Evolutionary conservation across 1,284 basidiomycete genomes (phyloP).

Genomic region (Phellopilus nigrolimitatus): DNA sequence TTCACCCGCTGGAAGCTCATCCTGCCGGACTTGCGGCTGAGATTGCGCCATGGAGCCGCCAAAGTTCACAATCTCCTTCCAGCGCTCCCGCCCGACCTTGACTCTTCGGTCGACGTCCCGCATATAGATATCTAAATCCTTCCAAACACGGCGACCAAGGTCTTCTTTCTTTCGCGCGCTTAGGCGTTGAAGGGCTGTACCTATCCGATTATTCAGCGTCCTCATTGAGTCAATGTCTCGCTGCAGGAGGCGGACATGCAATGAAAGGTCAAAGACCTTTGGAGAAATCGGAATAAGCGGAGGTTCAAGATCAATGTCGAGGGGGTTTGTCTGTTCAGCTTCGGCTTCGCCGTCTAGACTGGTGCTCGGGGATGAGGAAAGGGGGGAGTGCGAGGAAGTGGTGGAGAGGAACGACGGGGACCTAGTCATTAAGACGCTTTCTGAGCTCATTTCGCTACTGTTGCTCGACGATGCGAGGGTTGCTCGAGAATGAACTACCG

Average conservation of each 20-base stretch:
- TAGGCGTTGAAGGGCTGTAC: conserved; percentile 44
- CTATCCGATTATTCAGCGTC: conserved; percentile 37
- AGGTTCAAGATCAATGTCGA: background rate
- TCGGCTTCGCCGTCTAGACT: background rate
- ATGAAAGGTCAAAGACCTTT: conserved; percentile 42
- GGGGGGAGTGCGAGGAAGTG: background rate
- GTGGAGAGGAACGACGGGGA: background rate
- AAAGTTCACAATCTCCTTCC: conserved; percentile 37
- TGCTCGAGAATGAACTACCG: background rate
- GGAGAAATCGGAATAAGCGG: background rate
- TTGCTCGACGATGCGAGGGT: too few relatives aligned
- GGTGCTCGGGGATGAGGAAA: background rate
- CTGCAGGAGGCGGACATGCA: conserved; percentile 51
- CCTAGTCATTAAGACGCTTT: background rate
- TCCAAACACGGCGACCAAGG: conserved; percentile 67
- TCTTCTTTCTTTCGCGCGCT: conserved; percentile 60
- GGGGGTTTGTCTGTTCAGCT: background rate
- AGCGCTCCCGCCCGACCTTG: conserved; percentile 31
- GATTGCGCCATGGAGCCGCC: background rate
- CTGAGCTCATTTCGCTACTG: background rate
- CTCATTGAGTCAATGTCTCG: conserved; percentile 49
- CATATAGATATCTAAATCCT: conserved; percentile 50
- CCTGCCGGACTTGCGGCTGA: too few relatives aligned
- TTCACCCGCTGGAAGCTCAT: too few relatives aligned
- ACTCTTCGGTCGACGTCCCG: conserved; percentile 29